phyloP scores from a whole-genome alignment of 805 yeast species.

The Metschnikowia cubensis region DNA sequence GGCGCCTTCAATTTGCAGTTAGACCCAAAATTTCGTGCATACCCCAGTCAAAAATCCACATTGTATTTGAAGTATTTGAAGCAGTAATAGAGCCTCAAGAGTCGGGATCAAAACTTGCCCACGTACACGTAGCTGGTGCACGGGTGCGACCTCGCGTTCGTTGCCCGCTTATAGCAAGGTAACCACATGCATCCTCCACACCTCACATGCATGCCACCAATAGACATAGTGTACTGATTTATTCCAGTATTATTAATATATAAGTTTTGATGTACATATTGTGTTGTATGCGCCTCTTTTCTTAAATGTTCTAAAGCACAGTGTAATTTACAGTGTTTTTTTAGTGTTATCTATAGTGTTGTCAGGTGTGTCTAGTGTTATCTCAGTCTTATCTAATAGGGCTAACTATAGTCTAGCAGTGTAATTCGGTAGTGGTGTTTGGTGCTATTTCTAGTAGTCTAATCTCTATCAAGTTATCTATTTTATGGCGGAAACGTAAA shows the following conservation, averaged over 20 bases:
- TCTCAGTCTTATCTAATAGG: no score
- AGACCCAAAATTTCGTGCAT: slow-evolving; percentile 16
- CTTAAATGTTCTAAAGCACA: no score
- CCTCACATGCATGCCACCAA: background rate
- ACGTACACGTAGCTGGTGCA: slow-evolving; percentile 5
- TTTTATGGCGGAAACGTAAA: slow-evolving; percentile 12
- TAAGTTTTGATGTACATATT: no score
- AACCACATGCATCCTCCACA: background rate
- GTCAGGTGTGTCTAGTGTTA: no score
- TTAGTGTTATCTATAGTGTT: no score
- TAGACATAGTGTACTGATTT: no score
- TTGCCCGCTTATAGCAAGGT: background rate
- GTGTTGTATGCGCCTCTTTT: no score
- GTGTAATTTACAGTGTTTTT: no score
- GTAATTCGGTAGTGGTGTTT: no score
- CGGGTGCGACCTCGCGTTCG: slow-evolving; percentile 4
- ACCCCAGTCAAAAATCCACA: slow-evolving; percentile 41
- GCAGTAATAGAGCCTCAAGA: slow-evolving; percentile 2
- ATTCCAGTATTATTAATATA: no score
- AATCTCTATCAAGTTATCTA: background rate
- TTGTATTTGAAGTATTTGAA: slow-evolving; percentile 9
- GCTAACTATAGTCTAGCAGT: no score
- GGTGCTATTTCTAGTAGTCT: no score
- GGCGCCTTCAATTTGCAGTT: background rate
- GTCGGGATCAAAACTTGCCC: slow-evolving; percentile 8